Evolutionary conservation across 179 eudicot genomes (phyloP), one percentile per base, ranked within the genome.

Genomic region (Heliamphora ciliata): DNA sequence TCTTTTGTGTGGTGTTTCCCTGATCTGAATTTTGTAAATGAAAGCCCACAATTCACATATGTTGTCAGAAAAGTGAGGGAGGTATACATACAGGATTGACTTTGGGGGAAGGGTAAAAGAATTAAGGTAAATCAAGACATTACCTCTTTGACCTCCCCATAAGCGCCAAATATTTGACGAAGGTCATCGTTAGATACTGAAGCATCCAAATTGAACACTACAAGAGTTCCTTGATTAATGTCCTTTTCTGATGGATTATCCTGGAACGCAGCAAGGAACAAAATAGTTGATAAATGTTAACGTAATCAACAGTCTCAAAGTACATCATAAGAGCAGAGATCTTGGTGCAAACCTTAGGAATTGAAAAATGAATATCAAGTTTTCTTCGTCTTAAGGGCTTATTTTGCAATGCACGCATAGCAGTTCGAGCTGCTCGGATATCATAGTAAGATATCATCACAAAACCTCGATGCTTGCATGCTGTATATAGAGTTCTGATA

Each of bases 401-500:
- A 71, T 87, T 85, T 79, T 90, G 92, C 56, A 90, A 81, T 15
- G 84, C 88, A 79, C 89, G 86, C 90, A 90, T 88, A 82, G 92
- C 92, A 82, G 87, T 88, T 84, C 92, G 88, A 88, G 92, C 92
- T 80, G 89, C 86, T 76, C 92, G 89, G 74, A 90, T 90, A 78
- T 90, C 92, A 87, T 90, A 90, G 84, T 90, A 90, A 77, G 92
- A 88, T 84, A 90, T 90, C 92, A 90, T 90, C 85, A 90, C 92
- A 80, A 90, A 90, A 11, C 92, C 92, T 84, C 92, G 86, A 79
- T 90, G 90, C 85, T 90, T 90, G 78, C 92, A 88, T 79, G 92
- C 92, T 64, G 92, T 88, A 79, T 88, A 88, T 47, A 90, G 85
- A 73, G 87, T 88, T 83, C 92, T 85, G 86, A 90, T 85, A 83